phyloP scores from a whole-genome alignment of 352 stramenopile species.

The Hyaloperonospora arabidopsidis region DNA sequence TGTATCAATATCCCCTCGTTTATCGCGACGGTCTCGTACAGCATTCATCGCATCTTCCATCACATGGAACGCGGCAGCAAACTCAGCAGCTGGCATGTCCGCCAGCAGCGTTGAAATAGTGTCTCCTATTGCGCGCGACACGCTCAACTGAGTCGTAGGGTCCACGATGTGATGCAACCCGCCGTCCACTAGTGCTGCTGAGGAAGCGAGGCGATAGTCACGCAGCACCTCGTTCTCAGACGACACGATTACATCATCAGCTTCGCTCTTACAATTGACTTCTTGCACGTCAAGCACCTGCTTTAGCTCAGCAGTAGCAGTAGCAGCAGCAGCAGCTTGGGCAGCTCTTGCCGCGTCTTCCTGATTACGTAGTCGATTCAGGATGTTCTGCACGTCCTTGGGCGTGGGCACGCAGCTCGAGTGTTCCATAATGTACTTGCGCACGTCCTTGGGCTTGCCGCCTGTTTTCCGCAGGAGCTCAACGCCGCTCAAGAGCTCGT shows the following conservation, averaged over 20 bases:
- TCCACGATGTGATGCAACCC: slow-evolving; percentile 6
- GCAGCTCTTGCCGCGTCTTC: slow-evolving; percentile 7
- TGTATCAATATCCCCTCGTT: slow-evolving; percentile 8
- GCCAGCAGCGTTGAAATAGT: slow-evolving; percentile 22
- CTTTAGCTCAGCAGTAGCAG: slow-evolving; percentile 1
- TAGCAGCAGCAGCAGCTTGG: background rate
- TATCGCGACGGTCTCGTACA: slow-evolving; percentile 14
- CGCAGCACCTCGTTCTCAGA: slow-evolving; percentile 14
- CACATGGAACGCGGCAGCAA: slow-evolving; percentile 23
- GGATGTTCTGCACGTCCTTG: slow-evolving; percentile 34
- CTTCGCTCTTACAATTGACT: background rate
- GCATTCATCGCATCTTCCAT: slow-evolving; percentile 27
- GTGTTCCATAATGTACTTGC: slow-evolving; percentile 27
- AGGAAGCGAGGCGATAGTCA: slow-evolving; percentile 11
- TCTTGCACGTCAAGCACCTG: slow-evolving; percentile 1
- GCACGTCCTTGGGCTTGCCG: slow-evolving; percentile 27
- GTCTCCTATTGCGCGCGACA: slow-evolving; percentile 22
- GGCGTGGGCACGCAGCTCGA: slow-evolving; percentile 28
- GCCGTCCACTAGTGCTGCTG: background rate
- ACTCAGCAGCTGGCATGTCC: slow-evolving; percentile 17
- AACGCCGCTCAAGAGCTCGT: slow-evolving; percentile 24
- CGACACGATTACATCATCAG: background rate
- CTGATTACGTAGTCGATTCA: slow-evolving; percentile 20
- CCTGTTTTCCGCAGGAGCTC: slow-evolving; percentile 33
- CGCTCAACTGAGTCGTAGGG: slow-evolving; percentile 26